Conservation (phyloP, 805 yeast species). For the Jamesozyma jinghongensis region DNA sequence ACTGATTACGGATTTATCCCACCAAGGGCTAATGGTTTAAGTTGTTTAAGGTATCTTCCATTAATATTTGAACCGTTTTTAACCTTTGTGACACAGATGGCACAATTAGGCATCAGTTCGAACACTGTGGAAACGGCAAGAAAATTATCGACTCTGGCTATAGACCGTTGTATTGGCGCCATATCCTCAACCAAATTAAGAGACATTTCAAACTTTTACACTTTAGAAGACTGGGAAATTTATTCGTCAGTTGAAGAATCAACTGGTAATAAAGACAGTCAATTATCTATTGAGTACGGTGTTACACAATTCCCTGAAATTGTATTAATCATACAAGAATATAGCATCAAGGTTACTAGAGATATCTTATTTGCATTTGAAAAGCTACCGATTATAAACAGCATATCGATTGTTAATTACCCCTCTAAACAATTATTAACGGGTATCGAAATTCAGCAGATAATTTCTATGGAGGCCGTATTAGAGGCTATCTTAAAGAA, state of each 20-base stretch:
- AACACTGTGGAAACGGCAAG: constrained; percentile 32
- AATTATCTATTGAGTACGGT: constrained; percentile 19
- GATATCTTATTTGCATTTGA: constrained; percentile 29
- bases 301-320: constrained; percentile 33
- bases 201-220: constrained; percentile 37
- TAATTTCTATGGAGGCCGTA: constrained; percentile 38
- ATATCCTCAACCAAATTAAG: constrained; percentile 44
- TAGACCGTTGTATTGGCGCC: constrained; percentile 39
- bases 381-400: constrained; percentile 29
- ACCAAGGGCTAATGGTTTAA: constrained; percentile 52
- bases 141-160: constrained; percentile 29
- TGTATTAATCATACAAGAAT: constrained; percentile 29
- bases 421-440: constrained; percentile 32
- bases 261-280: constrained; percentile 1
- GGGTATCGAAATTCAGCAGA: constrained; percentile 35
- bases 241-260: constrained; percentile 17
- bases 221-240: constrained; percentile 34
- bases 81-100: constrained; percentile 35
- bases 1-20: constrained; percentile 50
- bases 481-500: constrained; percentile 36
- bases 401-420: constrained; percentile 30
- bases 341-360: constrained; percentile 28
- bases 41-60: constrained; percentile 46
- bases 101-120: constrained; percentile 36
- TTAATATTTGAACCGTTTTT: constrained; percentile 37